Conservation (phyloP, 495 filamentous ascomycete species). For the Aspergillus nidulans region DNA sequence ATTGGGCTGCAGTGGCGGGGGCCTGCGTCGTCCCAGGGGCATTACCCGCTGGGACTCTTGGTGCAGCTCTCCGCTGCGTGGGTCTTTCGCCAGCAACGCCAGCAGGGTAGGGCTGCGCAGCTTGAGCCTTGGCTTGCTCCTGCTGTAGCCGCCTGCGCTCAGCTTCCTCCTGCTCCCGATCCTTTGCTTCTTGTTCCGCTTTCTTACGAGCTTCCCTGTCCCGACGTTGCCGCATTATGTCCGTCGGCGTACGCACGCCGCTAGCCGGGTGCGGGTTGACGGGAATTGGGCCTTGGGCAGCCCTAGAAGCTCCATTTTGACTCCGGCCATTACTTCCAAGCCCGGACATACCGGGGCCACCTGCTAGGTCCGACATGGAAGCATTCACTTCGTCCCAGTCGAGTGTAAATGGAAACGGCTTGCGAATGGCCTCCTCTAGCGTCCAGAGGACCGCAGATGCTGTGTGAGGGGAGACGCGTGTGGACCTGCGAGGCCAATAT, state of each 20-base stretch:
- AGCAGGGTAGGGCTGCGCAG: constrained; percentile 43
- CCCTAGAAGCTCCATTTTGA: constrained; percentile 46
- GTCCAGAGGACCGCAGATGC: constrained; percentile 82
- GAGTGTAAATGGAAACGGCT: constrained; percentile 77
- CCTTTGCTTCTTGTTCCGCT: constrained; percentile 53
- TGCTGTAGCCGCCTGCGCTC: constrained; percentile 48
- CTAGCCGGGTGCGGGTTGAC: constrained; percentile 40
- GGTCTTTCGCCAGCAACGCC: constrained; percentile 52
- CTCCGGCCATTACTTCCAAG: constrained; percentile 39
- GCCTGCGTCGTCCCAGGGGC: constrained; percentile 16
- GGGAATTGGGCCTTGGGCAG: constrained; percentile 44
- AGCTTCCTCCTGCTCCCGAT: constrained; percentile 49
- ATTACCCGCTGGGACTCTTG: constrained; percentile 23
- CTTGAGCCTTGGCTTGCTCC: constrained; percentile 41
- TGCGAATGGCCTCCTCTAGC: constrained; percentile 84
- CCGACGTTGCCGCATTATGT: constrained; percentile 70
- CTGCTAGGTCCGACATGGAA: constrained; percentile 81
- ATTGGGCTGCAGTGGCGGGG: constrained; percentile 11
- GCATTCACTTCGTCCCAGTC: constrained; percentile 89
- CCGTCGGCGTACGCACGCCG: constrained; percentile 55
- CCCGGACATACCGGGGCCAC: constrained; percentile 43
- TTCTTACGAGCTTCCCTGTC: constrained; percentile 63
- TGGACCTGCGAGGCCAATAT: constrained; percentile 51
- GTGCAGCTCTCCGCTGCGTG: constrained; percentile 38
- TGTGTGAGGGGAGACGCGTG: constrained; percentile 58